Percentiles rank a stretch among this genome's conserved stretches.
phyloP scores from a whole-genome alignment of 2,329 filamentous ascomycete genomes.

The Aspergillus pseudoviridinutans region DNA sequence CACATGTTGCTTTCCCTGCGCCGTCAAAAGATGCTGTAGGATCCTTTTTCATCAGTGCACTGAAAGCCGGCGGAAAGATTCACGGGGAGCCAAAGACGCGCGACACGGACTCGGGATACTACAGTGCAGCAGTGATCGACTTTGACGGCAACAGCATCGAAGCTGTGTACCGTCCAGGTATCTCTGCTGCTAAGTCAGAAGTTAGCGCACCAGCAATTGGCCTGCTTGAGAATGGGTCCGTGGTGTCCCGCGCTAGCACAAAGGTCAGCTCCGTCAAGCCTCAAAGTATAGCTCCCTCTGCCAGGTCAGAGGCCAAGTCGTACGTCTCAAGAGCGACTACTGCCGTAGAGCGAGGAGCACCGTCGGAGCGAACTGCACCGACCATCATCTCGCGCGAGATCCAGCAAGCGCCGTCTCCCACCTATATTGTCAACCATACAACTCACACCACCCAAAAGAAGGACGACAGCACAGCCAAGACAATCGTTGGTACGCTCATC shows the following conservation, averaged over 20 bases:
- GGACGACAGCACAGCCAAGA: constrained; percentile 51
- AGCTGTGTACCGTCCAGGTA: constrained; percentile 57
- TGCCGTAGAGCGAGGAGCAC: constrained; percentile 17
- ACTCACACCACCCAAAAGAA: constrained; percentile 24
- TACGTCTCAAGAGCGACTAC: constrained; percentile 25
- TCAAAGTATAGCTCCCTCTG: constrained; percentile 25
- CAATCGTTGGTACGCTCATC: constrained; percentile 70
- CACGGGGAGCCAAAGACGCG: constrained; percentile 55
- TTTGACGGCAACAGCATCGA: constrained; percentile 82
- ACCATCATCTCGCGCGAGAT: constrained; percentile 19
- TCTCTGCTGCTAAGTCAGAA: constrained; percentile 23
- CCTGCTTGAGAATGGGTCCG: constrained; percentile 36
- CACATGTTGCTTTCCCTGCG: constrained; percentile 66
- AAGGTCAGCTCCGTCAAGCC: constrained; percentile 25
- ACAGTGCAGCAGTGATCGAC: constrained; percentile 66
- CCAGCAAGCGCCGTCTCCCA: constrained; percentile 18
- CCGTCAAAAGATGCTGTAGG: constrained; percentile 62
- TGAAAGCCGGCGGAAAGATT: constrained; percentile 60
- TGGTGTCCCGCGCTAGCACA: constrained; percentile 33
- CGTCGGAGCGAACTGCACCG: constrained; percentile 11
- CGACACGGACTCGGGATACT: constrained; percentile 52
- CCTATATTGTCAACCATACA: constrained; percentile 23
- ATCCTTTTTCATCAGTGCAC: constrained; percentile 66
- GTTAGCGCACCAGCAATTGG: constrained; percentile 30
- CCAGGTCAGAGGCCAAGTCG: constrained; percentile 27